A percentile compares a stretch with the other conserved stretches of the same genome.
phyloP scores from a whole-genome alignment of 306 rosid genomes.

The Pachyrhizus erosus region DNA sequence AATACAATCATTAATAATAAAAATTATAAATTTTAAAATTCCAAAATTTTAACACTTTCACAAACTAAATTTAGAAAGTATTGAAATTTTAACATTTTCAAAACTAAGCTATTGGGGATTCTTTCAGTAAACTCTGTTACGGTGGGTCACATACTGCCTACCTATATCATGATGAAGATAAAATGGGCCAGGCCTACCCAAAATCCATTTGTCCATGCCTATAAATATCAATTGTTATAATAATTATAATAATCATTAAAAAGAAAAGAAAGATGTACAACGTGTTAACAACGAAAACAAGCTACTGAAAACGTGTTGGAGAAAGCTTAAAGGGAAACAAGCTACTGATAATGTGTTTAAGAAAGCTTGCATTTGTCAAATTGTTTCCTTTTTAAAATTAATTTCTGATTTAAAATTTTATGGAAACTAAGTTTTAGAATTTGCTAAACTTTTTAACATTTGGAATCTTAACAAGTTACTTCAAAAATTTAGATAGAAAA shows the following conservation, averaged over 20 bases:
- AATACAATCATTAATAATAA: too few species aligned
- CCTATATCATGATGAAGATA: too few species aligned
- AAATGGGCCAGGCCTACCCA: neutral
- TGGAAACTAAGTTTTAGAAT: neutral
- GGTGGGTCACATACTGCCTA: too few species aligned
- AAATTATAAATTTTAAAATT: too few species aligned
- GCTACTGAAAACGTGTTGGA: neutral
- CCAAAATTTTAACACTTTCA: too few species aligned
- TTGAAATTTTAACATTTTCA: too few species aligned
- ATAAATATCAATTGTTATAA: neutral
- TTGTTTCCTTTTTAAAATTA: neutral
- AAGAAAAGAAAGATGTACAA: neutral
- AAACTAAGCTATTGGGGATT: too few species aligned
- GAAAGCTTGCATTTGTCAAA: neutral
- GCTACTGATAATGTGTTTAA: neutral
- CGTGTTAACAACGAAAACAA: neutral
- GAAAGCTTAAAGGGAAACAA: neutral
- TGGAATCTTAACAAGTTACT: too few species aligned
- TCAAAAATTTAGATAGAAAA: too few species aligned
- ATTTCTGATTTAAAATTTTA: neutral
- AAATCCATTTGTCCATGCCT: neutral
- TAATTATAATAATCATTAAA: neutral
- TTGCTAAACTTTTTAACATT: neutral
- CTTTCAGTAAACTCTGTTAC: too few species aligned
- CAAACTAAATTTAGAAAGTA: too few species aligned